These are phyloP conservation scores for Neurospora africana DNA, from an alignment of 495 filamentous ascomycete species.

Conservation along the genomic window DNA sequence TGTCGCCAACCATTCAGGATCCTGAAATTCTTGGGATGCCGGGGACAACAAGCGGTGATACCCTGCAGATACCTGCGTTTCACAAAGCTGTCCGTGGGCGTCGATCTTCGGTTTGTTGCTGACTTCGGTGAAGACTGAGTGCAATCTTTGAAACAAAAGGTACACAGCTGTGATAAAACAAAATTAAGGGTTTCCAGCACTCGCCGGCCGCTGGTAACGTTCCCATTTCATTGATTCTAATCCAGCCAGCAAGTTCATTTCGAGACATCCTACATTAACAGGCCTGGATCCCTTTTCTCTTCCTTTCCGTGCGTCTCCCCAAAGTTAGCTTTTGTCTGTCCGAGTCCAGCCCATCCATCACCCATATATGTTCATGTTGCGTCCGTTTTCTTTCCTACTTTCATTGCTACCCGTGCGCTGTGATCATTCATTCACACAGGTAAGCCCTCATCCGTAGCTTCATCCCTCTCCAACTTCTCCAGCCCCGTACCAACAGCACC, in stretches of 20 bases:
- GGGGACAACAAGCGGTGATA: not conserved
- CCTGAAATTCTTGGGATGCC: not conserved
- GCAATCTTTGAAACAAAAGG: not conserved
- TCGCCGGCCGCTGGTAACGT: not conserved
- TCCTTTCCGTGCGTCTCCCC: not conserved
- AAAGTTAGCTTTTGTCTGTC: not conserved
- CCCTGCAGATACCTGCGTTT: not conserved
- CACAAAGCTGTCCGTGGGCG: not conserved
- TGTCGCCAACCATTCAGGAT: not conserved
- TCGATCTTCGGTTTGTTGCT: not conserved
- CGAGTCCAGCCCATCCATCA: not conserved
- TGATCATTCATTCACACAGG: slow-evolving; percentile 36
- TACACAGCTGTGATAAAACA: not conserved
- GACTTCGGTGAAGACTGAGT: not conserved
- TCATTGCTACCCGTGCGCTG: not conserved
- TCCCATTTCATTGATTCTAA: not conserved
- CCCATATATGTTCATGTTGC: not conserved
- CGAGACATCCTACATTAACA: not conserved
- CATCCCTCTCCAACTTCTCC: slow-evolving; percentile 39
- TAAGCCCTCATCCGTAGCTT: slow-evolving; percentile 35
- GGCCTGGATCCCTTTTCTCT: not conserved
- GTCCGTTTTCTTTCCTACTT: not conserved
- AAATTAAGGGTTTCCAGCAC: not conserved
- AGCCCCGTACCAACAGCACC: slow-evolving; percentile 47
- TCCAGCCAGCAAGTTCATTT: not conserved